phyloP scores from a whole-genome alignment of 805 yeast genomes.

The Metschnikowia koreensis region DNA sequence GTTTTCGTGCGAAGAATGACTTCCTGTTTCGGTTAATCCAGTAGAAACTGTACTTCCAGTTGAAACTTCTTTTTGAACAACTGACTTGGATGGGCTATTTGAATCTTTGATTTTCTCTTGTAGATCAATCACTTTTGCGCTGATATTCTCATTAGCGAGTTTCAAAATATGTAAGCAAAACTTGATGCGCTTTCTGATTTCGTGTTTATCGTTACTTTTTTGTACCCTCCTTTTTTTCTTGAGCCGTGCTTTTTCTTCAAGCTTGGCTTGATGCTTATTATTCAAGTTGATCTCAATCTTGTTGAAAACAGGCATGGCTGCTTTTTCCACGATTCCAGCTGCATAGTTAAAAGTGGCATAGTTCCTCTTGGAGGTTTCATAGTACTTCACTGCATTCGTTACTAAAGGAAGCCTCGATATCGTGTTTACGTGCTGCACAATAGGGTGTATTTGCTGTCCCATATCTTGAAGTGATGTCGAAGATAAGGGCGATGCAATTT shows the following conservation, averaged over 20 bases:
- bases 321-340: conserved; percentile 57
- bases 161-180: conserved; percentile 78
- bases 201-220: conserved; percentile 34
- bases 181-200: conserved; percentile 70
- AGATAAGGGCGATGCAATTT: conserved; percentile 15
- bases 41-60: not conserved
- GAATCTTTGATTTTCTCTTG: conserved; percentile 53
- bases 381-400: conserved; percentile 48
- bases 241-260: conserved; percentile 18
- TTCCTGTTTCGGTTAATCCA: not conserved
- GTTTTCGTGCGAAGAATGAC: not conserved
- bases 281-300: conserved; percentile 47
- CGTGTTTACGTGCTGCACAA: conserved; percentile 36
- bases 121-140: conserved; percentile 60
- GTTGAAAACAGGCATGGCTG: conserved; percentile 53
- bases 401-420: conserved; percentile 43
- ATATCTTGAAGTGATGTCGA: conserved; percentile 14
- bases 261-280: conserved; percentile 33
- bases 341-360: conserved; percentile 55
- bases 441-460: conserved; percentile 32
- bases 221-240: conserved; percentile 15
- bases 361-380: conserved; percentile 45
- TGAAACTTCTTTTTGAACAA: conserved; percentile 1
- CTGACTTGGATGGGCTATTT: conserved; percentile 11
- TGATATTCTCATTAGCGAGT: conserved; percentile 75